Evolutionary conservation across 169 alveolate genomes (phyloP).

Genomic region (Eimeria sp.): DNA sequence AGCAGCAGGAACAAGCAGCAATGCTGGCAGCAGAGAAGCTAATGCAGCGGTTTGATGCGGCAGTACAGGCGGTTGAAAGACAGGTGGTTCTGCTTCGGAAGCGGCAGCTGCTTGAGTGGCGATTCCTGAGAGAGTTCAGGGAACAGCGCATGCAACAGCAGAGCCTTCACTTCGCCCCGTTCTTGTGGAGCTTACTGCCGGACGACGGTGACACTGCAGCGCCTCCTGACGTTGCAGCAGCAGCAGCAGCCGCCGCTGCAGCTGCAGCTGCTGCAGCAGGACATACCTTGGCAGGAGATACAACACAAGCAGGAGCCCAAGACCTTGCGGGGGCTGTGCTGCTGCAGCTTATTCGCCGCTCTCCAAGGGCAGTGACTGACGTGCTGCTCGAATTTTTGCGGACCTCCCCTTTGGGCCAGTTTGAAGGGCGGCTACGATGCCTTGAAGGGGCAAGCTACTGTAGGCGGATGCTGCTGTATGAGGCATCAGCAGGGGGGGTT

Average conservation of each 20-base stretch:
- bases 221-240: slow-evolving; percentile 30
- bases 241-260: slow-evolving; percentile 43
- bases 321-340: slow-evolving; percentile 35
- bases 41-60: slow-evolving; percentile 63
- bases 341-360: slow-evolving; percentile 27
- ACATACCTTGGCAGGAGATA: background rate
- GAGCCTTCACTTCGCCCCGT: slow-evolving; percentile 73
- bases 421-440: slow-evolving; percentile 54
- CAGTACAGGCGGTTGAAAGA: slow-evolving; percentile 71
- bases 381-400: slow-evolving; percentile 80
- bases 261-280: slow-evolving; percentile 33
- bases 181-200: slow-evolving; percentile 54
- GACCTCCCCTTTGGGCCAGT: slow-evolving; percentile 79
- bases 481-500: too few species aligned
- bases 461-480: slow-evolving; percentile 15
- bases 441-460: slow-evolving; percentile 9
- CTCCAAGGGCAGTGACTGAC: slow-evolving; percentile 49
- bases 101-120: slow-evolving; percentile 83
- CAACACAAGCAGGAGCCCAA: background rate
- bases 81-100: slow-evolving; percentile 81
- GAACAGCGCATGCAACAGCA: slow-evolving; percentile 68
- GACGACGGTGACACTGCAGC: slow-evolving; percentile 16
- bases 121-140: slow-evolving; percentile 66
- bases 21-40: slow-evolving; percentile 45
- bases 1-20: slow-evolving; percentile 21